Evolutionary conservation across 2,329 filamentous ascomycete species (phyloP).

Genomic region (Penicillium vulpinum): DNA sequence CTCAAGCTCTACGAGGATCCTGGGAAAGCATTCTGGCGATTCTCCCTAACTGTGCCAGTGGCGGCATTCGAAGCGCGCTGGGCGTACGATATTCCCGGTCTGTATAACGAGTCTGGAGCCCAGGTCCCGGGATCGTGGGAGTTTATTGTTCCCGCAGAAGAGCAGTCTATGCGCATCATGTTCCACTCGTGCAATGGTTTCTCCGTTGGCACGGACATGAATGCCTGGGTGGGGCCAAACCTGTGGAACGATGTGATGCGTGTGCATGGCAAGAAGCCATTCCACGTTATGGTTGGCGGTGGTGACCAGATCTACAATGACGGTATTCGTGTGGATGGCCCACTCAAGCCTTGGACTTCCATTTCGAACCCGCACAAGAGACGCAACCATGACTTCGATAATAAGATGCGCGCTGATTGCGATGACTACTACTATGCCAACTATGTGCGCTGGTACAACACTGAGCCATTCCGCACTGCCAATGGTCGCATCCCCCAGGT

Average conservation of each 20-base stretch:
- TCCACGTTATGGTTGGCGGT: slow-evolving; percentile 77
- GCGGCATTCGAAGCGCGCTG: slow-evolving; percentile 72
- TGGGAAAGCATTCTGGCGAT: slow-evolving; percentile 61
- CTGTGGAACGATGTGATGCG: slow-evolving; percentile 67
- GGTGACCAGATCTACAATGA: slow-evolving; percentile 83
- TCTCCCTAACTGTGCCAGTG: slow-evolving; percentile 62
- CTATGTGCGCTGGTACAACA: slow-evolving; percentile 68
- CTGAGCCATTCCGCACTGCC: slow-evolving; percentile 59
- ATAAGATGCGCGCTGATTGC: slow-evolving; percentile 60
- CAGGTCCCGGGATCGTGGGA: slow-evolving; percentile 54
- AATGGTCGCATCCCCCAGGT: slow-evolving; percentile 65
- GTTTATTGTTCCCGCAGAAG: slow-evolving; percentile 59
- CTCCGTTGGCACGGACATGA: slow-evolving; percentile 64
- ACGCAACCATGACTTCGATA: slow-evolving; percentile 63
- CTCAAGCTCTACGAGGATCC: slow-evolving; percentile 62
- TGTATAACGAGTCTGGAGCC: slow-evolving; percentile 61
- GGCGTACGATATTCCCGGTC: slow-evolving; percentile 71
- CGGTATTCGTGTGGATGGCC: slow-evolving; percentile 80
- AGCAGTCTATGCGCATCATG: slow-evolving; percentile 69
- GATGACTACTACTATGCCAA: slow-evolving; percentile 65
- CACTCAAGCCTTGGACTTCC: slow-evolving; percentile 66
- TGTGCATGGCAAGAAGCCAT: slow-evolving; percentile 59
- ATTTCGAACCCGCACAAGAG: slow-evolving; percentile 63
- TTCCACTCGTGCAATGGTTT: slow-evolving; percentile 71
- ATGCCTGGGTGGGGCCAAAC: slow-evolving; percentile 61